Percentiles rank a stretch among this genome's conserved stretches.
phyloP scores from a whole-genome alignment of 2,329 filamentous ascomycete genomes.

The Simplicillium sp. region DNA sequence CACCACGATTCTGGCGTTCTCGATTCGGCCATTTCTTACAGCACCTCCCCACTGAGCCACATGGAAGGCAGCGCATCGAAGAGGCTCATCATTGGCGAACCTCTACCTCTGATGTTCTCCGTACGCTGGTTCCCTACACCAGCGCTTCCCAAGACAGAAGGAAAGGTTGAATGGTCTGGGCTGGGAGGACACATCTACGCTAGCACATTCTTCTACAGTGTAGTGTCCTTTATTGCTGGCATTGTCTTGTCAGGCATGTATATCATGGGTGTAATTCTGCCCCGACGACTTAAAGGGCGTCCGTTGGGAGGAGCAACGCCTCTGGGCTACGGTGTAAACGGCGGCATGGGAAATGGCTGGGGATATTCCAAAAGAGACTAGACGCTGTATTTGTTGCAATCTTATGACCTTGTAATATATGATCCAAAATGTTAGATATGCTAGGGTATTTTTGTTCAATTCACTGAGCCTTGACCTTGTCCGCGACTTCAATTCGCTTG shows the following conservation, averaged over 20 bases:
- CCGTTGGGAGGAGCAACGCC: slow-evolving; percentile 48
- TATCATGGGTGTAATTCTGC: slow-evolving; percentile 51
- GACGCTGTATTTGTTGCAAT: slow-evolving; percentile 1
- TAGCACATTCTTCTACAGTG: slow-evolving; percentile 52
- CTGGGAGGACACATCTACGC: slow-evolving; percentile 55
- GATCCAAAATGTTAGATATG: background rate
- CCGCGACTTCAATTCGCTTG: slow-evolving; percentile 24
- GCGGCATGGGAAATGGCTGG: slow-evolving; percentile 46
- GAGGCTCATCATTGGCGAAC: slow-evolving; percentile 80
- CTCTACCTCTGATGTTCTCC: slow-evolving; percentile 66
- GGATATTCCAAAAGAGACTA: slow-evolving; percentile 47
- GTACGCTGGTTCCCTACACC: slow-evolving; percentile 82
- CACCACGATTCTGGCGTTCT: slow-evolving; percentile 67
- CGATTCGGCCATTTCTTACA: slow-evolving; percentile 82
- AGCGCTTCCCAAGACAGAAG: slow-evolving; percentile 57
- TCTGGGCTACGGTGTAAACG: slow-evolving; percentile 43
- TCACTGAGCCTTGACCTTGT: slow-evolving; percentile 32
- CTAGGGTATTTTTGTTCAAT: background rate
- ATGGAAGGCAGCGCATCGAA: slow-evolving; percentile 40
- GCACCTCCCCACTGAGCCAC: slow-evolving; percentile 60
- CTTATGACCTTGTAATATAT: background rate
- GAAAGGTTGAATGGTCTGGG: slow-evolving; percentile 54
- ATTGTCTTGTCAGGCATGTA: slow-evolving; percentile 44
- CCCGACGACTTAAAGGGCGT: slow-evolving; percentile 38
- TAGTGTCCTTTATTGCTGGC: slow-evolving; percentile 50